Conservation (phyloP, 179 eudicot genomes). For the Pouteria campechiana region DNA sequence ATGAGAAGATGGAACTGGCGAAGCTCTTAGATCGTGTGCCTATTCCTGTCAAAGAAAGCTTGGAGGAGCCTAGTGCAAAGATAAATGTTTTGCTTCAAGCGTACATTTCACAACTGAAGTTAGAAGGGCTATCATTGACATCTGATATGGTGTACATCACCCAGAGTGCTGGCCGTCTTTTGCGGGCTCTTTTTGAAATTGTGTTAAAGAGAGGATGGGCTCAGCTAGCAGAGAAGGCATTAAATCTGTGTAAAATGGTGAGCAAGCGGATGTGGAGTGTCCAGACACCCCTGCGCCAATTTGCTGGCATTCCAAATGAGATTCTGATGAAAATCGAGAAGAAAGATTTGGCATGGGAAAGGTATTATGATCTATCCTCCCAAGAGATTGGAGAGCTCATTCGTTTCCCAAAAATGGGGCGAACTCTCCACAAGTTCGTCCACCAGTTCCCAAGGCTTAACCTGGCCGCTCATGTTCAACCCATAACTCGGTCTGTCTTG, state of each 20-base stretch:
- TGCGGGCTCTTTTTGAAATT: constrained; percentile 83
- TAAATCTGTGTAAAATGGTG: constrained; percentile 86
- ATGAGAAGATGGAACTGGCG: constrained; percentile 90
- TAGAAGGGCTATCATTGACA: constrained; percentile 82
- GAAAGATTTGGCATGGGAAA: constrained; percentile 93
- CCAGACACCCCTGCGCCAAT: constrained; percentile 88
- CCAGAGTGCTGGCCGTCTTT: constrained; percentile 91
- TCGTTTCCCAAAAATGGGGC: constrained; percentile 71
- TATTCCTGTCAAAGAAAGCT: constrained; percentile 78
- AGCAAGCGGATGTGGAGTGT: constrained; percentile 93
- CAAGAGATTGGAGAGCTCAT: constrained; percentile 89
- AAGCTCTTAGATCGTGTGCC: constrained; percentile 88
- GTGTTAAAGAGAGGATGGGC: constrained; percentile 88
- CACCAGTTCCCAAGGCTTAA: constrained; percentile 92
- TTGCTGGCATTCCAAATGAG: constrained; percentile 55
- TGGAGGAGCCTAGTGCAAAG: constrained; percentile 98
- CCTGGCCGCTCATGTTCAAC: constrained; percentile 92
- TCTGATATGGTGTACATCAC: constrained; percentile 96
- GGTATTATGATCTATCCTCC: constrained; percentile 88
- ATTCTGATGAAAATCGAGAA: constrained; percentile 74
- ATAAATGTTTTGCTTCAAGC: constrained; percentile 94
- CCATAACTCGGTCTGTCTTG: constrained; percentile 88
- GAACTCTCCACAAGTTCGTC: constrained; percentile 70
- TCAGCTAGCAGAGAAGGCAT: constrained; percentile 78
- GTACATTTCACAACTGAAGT: constrained; percentile 85